Conservation (phyloP, 192 early-diverging fungal genomes). For the Rhizophagus sp. region DNA sequence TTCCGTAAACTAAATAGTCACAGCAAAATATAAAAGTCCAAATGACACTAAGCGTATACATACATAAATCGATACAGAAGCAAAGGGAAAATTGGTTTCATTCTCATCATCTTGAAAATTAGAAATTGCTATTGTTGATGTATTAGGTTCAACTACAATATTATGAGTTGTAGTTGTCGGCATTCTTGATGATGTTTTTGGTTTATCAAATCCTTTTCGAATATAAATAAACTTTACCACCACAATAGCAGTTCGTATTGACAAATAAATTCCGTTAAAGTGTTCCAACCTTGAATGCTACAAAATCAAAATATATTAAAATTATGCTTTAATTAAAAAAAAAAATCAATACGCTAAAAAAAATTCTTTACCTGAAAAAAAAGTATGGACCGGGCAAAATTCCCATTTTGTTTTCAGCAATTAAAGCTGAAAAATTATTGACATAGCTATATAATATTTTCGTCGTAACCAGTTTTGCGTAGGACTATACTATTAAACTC, state of each 20-base stretch:
- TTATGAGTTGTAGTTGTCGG: not conserved
- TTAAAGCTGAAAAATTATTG: not conserved
- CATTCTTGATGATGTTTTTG: not conserved
- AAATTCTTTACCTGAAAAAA: not conserved
- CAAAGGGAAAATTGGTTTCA: not conserved
- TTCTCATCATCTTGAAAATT: no score
- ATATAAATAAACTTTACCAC: slow-evolving; percentile 1
- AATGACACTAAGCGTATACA: slow-evolving; percentile 9
- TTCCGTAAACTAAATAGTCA: slow-evolving; percentile 6
- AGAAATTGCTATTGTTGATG: no score
- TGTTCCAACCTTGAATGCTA: slow-evolving; percentile 28
- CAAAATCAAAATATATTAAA: no score
- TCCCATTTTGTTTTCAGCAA: slow-evolving; percentile 22
- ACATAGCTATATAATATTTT: slow-evolving; percentile 19
- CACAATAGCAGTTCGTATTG: not conserved
- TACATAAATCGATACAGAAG: slow-evolving; percentile 17
- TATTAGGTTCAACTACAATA: not conserved
- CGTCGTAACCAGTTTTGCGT: not conserved
- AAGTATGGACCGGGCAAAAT: slow-evolving; percentile 18
- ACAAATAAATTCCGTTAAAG: slow-evolving; percentile 28
- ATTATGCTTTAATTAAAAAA: no score
- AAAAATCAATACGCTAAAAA: no score
- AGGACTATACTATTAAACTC: slow-evolving; percentile 19
- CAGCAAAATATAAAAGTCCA: slow-evolving; percentile 8
- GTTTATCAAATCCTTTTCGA: not conserved